Evolutionary conservation across 768 basidiomycete species (phyloP).

Genomic region (Boletus eberwhitei): DNA sequence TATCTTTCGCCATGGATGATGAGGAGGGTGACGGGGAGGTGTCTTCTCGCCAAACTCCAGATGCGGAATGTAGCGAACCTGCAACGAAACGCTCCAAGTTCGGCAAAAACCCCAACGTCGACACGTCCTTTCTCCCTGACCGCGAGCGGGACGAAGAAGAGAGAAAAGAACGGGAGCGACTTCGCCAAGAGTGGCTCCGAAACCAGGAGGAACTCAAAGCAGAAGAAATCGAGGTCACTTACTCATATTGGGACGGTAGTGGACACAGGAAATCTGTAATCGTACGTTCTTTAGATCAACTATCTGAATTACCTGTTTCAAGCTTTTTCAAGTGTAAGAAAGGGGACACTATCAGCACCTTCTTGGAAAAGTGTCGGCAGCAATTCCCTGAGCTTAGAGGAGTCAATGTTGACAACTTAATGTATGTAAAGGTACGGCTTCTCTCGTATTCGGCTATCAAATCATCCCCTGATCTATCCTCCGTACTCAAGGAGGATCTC

Average conservation of each 20-base stretch:
- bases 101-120: slow-evolving; percentile 93
- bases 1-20: slow-evolving; percentile 91
- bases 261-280: slow-evolving; percentile 91
- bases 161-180: slow-evolving; percentile 79
- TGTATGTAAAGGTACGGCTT: slow-evolving; percentile 88
- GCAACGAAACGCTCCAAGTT: slow-evolving; percentile 72
- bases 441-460: not conserved
- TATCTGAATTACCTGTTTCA: not conserved
- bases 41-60: slow-evolving; percentile 38
- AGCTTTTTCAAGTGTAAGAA: slow-evolving; percentile 78
- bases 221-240: slow-evolving; percentile 85
- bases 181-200: slow-evolving; percentile 85
- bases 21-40: slow-evolving; percentile 49
- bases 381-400: slow-evolving; percentile 92
- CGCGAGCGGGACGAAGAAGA: slow-evolving; percentile 96
- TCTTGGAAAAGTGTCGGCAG: slow-evolving; percentile 89
- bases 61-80: slow-evolving; percentile 42
- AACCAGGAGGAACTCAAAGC: slow-evolving; percentile 65
- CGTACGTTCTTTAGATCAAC: slow-evolving; percentile 45
- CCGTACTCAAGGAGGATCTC: slow-evolving; percentile 76
- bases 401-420: slow-evolving; percentile 91
- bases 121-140: slow-evolving; percentile 97
- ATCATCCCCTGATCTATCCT: slow-evolving; percentile 1
- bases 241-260: slow-evolving; percentile 98
- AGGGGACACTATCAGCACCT: slow-evolving; percentile 81